Evolutionary conservation across 2,329 filamentous ascomycete species (phyloP).

Genomic region (Beauveria rudraprayagi): DNA sequence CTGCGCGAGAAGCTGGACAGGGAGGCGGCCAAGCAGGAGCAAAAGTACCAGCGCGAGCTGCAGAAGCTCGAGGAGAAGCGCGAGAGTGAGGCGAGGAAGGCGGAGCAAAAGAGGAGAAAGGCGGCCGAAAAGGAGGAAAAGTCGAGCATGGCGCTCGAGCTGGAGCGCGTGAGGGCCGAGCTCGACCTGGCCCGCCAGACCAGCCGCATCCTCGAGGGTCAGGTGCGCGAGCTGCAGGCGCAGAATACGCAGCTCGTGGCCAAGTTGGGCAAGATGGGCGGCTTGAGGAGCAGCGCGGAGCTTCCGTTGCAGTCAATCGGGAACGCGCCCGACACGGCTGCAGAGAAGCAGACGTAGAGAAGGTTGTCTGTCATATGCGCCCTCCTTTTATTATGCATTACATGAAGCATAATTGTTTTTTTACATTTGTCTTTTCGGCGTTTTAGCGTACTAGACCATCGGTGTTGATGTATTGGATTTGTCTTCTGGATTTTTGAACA

Average conservation of each 20-base stretch:
- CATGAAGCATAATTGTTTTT: background rate
- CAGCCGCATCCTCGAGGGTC: constrained; percentile 44
- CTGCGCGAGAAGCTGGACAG: constrained; percentile 55
- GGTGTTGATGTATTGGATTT: background rate
- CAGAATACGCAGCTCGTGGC: constrained; percentile 53
- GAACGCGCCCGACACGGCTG: background rate
- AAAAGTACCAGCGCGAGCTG: constrained; percentile 57
- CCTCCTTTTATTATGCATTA: background rate
- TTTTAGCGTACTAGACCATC: background rate
- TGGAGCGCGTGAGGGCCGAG: constrained; percentile 44
- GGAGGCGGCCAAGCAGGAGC: constrained; percentile 57
- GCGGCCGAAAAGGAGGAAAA: constrained; percentile 45
- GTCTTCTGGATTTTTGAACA: background rate
- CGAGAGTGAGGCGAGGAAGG: constrained; percentile 53
- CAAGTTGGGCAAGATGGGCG: constrained; percentile 38
- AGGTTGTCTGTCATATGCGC: background rate
- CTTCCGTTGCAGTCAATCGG: background rate
- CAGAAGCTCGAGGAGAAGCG: constrained; percentile 57
- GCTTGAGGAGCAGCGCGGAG: background rate
- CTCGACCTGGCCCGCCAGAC: constrained; percentile 44
- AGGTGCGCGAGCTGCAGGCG: constrained; percentile 49
- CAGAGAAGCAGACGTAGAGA: background rate
- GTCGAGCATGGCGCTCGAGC: constrained; percentile 39
- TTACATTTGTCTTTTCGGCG: background rate
- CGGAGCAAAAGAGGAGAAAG: constrained; percentile 43